Evolutionary conservation across 208 protist genomes (phyloP).

Genomic region (Balamuthia mandrillaris): DNA sequence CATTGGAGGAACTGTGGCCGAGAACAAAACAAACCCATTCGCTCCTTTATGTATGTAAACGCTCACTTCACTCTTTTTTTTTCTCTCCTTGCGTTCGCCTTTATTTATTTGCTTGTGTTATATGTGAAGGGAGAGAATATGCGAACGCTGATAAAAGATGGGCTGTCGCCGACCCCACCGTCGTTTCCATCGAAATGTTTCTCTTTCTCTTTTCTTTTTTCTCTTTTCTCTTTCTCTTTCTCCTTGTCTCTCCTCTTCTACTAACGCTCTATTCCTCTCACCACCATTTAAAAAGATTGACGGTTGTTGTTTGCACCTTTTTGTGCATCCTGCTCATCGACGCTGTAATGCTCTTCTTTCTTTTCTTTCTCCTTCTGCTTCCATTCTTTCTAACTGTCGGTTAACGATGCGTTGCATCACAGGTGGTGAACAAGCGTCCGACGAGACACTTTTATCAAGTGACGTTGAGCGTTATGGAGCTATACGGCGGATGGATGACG

Average conservation of each 20-base stretch:
- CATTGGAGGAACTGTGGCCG: not conserved
- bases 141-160: constrained; percentile 27
- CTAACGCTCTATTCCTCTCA: too few species aligned
- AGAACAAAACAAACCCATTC: constrained; percentile 22
- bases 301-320: too few species aligned
- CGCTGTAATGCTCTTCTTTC: too few species aligned
- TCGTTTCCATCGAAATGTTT: too few species aligned
- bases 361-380: not conserved
- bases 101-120: not conserved
- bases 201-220: not conserved
- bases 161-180: constrained; percentile 17
- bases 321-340: too few species aligned
- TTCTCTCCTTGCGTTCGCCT: not conserved
- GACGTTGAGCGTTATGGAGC: constrained; percentile 35
- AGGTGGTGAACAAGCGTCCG: constrained; percentile 32
- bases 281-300: too few species aligned
- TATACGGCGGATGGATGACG: constrained; percentile 42
- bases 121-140: constrained; percentile 20
- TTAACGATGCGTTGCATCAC: not conserved
- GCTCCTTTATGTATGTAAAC: not conserved
- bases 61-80: not conserved
- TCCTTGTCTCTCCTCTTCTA: not conserved
- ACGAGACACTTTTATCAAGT: constrained; percentile 35
- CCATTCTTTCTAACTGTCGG: too few species aligned
- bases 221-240: not conserved